These are phyloP conservation scores for Rhodosporidiobolus odoratus DNA, from an alignment of 768 basidiomycete species.

Conservation along the genomic window DNA sequence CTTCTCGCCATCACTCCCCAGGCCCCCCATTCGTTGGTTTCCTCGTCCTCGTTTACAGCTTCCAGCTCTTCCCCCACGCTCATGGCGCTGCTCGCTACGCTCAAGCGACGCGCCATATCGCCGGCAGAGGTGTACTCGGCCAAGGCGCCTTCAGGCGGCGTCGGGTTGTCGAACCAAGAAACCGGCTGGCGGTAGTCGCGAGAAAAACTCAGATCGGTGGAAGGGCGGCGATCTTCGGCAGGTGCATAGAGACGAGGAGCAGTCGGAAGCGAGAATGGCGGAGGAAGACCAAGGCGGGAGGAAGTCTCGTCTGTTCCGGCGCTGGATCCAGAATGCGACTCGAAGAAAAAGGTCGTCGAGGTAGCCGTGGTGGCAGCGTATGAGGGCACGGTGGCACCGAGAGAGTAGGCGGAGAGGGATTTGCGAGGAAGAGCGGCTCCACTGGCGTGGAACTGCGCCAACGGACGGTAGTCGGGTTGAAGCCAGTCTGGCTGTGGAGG, in stretches of 20 bases:
- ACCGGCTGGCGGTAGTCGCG: neutral
- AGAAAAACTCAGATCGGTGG: neutral
- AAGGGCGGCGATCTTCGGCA: neutral
- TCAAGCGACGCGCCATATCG: neutral
- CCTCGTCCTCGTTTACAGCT: neutral
- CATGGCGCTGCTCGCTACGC: neutral
- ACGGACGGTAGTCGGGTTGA: neutral
- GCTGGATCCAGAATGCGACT: no score
- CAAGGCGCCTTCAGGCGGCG: neutral
- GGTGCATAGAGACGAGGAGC: neutral
- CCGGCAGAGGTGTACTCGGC: neutral
- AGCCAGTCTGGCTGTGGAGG: no score
- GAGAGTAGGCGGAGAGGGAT: neutral
- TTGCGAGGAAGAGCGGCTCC: neutral
- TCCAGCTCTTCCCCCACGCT: neutral
- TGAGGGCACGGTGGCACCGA: no score
- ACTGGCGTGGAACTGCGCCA: neutral
- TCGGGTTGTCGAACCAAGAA: conserved; percentile 9
- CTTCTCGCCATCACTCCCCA: neutral
- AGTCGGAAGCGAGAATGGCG: neutral
- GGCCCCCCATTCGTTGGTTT: neutral
- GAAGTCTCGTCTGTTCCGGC: neutral
- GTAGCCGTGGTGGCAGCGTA: no score
- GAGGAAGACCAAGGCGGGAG: neutral
- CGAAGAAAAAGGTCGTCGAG: no score